Percentiles rank a stretch among this genome's conserved stretches.
phyloP scores from a whole-genome alignment of 1,139 yeast genomes.

The Hemisphaericaspora subhashii region DNA sequence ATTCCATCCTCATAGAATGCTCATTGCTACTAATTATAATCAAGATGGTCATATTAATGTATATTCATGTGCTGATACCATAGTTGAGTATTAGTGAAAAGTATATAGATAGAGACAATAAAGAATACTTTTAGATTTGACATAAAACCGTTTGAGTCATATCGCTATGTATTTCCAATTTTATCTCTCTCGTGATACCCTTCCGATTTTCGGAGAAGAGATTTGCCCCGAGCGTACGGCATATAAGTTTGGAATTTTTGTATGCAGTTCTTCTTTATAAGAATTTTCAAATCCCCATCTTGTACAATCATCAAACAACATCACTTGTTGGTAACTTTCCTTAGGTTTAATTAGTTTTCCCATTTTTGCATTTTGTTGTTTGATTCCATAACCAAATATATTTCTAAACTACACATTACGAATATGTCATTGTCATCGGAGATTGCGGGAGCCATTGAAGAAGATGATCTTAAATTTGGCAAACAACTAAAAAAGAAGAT shows the following conservation, averaged over 20 bases:
- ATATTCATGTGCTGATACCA: constrained; percentile 47
- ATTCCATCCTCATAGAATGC: constrained; percentile 94
- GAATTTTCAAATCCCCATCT: no score
- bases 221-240: not conserved
- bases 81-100: constrained; percentile 33
- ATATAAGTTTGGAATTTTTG: no score
- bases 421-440: constrained; percentile 39
- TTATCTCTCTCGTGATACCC: not conserved
- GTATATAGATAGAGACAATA: no score
- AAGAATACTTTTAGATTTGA: no score
- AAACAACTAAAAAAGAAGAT: not conserved
- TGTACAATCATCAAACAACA: no score
- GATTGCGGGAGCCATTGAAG: constrained; percentile 40
- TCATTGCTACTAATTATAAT: constrained; percentile 81
- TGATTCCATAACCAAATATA: not conserved
- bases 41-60: constrained; percentile 77
- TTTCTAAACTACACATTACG: not conserved
- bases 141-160: not conserved
- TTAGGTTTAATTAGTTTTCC: no score
- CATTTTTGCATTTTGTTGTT: no score
- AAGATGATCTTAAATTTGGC: constrained; percentile 14
- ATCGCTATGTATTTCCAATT: constrained; percentile 3
- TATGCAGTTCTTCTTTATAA: no score
- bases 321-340: no score
- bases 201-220: no score